Evolutionary conservation across 306 rosid species (phyloP), one percentile per base, ranked within the genome.

Genomic region (Boehmeria nivea): DNA sequence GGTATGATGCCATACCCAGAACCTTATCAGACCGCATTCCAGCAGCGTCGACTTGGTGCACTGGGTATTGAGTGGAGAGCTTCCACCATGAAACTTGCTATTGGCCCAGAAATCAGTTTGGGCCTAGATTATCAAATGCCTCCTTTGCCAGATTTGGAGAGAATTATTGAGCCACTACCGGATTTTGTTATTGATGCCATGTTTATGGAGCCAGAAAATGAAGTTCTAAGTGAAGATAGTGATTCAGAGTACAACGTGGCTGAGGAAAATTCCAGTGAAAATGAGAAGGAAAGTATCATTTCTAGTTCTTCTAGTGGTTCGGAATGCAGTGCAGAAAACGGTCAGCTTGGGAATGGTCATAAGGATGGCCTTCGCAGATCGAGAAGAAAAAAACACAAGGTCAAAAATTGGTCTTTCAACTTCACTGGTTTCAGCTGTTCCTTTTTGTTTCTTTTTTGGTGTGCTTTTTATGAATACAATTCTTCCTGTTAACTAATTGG

Each of bases 1-100:
- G 94, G 85, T 72, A 77, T 88, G 96, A 62, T 84, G 70, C 96
- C 96, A 46, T 88, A 88, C 68, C 84, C 90, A 11, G 94, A 88
- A 66, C 94, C 96, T 51, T 88, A 88, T 63, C 96, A 88, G 82
- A 82, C 84, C 60, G 79, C 64, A 52, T 88, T 74, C 68, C 96
- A 84, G 73, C 79, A 50, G 57, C 90, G 90, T 13, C 89, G 96
- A 24, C 94, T 84, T 7, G 94, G 96, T 61, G 82, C 86, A 28
- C 76, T 88, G 67, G 94, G 94, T 70, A 78, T 78, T 69, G 96
- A 88, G 66, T 84, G 96, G 96, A 83, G 64, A 37, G 94, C 96
- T 45, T 82, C 96, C 20, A 56, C 77, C 48, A 70, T 80, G 63
- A 88, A 73, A 47, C 81, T 73, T 55, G 69, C 83, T 54, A 67